Evolutionary conservation across 768 basidiomycete genomes (phyloP).

Genomic region (Russula virescens): DNA sequence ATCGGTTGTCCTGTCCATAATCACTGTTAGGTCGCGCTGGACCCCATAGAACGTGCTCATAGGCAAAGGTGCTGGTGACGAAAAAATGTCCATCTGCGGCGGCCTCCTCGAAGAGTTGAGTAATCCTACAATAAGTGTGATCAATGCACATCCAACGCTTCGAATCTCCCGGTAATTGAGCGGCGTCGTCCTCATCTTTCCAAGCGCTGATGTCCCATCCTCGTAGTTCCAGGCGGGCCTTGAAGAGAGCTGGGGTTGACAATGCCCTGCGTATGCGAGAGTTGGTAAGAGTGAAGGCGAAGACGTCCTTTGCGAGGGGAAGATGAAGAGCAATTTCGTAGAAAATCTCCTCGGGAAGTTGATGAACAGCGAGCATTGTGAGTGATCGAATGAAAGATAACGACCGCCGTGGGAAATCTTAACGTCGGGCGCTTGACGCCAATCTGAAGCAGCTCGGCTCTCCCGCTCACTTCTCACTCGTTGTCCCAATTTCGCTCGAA

Average conservation of each 20-base stretch:
- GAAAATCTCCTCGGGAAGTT: background rate
- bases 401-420: no score
- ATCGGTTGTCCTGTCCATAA: background rate
- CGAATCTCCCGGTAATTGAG: background rate
- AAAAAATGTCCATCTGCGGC: background rate
- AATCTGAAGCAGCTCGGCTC: no score
- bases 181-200: background rate
- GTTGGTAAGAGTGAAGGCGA: background rate
- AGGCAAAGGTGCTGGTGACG: no score
- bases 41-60: no score
- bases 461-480: no score
- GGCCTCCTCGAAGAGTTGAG: conserved; percentile 9
- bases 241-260: conserved; percentile 7
- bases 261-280: background rate
- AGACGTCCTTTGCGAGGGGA: background rate
- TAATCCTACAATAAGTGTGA: background rate
- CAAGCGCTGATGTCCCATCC: conserved; percentile 12
- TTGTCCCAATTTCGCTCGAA: no score
- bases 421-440: no score
- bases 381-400: no score
- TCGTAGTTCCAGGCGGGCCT: conserved; percentile 1
- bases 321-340: conserved; percentile 12
- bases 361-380: background rate
- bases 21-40: no score
- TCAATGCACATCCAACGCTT: conserved; percentile 13